These are phyloP conservation scores for Pseudoscleropodium purum DNA, from an alignment of 225 moss, liverwort and hornwort species.

Conservation along the genomic window DNA sequence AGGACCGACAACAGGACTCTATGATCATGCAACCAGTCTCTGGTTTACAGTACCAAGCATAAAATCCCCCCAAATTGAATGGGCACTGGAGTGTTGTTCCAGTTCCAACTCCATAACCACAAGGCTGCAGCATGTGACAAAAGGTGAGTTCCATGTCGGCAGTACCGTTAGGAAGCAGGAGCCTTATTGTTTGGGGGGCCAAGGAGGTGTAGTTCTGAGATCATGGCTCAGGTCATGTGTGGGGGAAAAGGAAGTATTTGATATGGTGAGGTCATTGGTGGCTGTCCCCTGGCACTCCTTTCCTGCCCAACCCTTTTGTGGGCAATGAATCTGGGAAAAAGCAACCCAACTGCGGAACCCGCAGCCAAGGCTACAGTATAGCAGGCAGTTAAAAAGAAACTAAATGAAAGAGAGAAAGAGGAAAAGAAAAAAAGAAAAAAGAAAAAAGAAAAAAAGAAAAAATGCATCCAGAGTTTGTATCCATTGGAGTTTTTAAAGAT, in stretches of 20 bases:
- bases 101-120: neutral
- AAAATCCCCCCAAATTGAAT: neutral
- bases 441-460: no score
- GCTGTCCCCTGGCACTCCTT: neutral
- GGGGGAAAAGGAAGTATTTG: neutral
- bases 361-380: neutral
- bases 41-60: neutral
- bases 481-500: neutral
- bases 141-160: neutral
- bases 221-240: constrained; percentile 1
- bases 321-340: neutral
- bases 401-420: neutral
- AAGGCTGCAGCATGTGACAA: neutral
- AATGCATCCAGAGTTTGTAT: neutral
- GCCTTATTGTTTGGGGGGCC: neutral
- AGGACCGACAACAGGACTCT: neutral
- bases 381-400: neutral
- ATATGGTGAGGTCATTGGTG: neutral
- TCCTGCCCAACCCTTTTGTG: neutral
- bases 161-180: neutral
- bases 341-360: neutral
- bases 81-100: neutral
- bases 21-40: neutral
- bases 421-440: neutral
- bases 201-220: neutral